These are phyloP conservation scores for Dichotomopilus funicola DNA, from an alignment of 2,329 filamentous ascomycete genomes.

Conservation along the genomic window DNA sequence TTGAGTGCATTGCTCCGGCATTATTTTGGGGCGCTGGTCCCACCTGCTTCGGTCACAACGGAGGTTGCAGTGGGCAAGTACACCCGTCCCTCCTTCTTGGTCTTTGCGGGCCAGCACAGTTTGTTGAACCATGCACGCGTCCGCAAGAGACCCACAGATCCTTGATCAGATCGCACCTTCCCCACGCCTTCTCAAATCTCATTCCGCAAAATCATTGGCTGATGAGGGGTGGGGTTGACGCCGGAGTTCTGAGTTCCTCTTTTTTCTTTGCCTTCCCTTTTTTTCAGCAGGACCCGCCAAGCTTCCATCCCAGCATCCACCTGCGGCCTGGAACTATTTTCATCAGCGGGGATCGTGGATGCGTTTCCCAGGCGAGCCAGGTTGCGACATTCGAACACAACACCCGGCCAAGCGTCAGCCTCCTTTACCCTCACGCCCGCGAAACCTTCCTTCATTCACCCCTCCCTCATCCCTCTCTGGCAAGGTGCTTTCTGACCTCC, in stretches of 20 bases:
- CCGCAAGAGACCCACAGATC: slow-evolving; percentile 5
- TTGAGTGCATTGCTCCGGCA: too few relatives aligned
- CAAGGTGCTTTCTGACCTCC: too few relatives aligned
- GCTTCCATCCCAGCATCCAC: slow-evolving; percentile 1
- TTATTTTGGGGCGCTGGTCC: not conserved
- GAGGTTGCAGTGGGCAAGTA: not conserved
- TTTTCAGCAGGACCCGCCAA: slow-evolving; percentile 1
- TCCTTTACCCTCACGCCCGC: too few relatives aligned
- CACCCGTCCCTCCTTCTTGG: not conserved
- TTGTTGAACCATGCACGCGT: not conserved
- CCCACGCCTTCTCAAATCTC: not conserved
- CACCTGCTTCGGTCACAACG: not conserved
- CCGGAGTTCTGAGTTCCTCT: too few relatives aligned
- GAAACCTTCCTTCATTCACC: too few relatives aligned
- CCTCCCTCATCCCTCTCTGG: too few relatives aligned
- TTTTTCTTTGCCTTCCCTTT: not conserved
- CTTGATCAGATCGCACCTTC: slow-evolving; percentile 11
- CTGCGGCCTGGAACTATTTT: slow-evolving; percentile 4
- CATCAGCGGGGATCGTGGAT: not conserved
- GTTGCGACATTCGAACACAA: too few relatives aligned
- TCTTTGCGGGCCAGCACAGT: too few relatives aligned
- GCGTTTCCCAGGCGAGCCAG: too few relatives aligned
- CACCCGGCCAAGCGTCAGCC: too few relatives aligned
- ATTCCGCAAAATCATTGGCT: not conserved
- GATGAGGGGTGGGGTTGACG: not conserved